phyloP scores from a whole-genome alignment of 805 yeast species.

The Saccharomycopsis babjevae region DNA sequence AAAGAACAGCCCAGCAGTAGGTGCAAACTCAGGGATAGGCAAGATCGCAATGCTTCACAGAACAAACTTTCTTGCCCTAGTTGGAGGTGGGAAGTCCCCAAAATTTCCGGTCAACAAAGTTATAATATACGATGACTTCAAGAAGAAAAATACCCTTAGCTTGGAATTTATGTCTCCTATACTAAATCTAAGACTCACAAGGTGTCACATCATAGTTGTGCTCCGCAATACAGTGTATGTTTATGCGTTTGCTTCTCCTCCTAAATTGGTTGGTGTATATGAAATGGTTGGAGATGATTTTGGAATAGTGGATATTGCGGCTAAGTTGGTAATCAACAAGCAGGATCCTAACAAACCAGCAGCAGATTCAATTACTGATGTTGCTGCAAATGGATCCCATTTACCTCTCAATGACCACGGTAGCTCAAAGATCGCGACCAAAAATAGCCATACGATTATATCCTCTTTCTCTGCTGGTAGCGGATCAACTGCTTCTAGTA shows the following conservation, averaged over 20 bases:
- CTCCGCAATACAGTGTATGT: conserved; percentile 57
- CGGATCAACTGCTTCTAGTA: background rate
- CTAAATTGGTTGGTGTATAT: conserved; percentile 50
- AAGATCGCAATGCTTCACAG: conserved; percentile 74
- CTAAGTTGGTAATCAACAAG: background rate
- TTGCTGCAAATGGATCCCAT: conserved; percentile 13
- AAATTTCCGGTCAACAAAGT: conserved; percentile 69
- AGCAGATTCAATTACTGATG: conserved; percentile 21
- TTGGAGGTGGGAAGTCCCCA: conserved; percentile 84
- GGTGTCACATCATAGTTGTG: conserved; percentile 67
- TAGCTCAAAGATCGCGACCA: background rate
- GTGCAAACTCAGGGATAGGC: conserved; percentile 48
- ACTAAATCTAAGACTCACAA: conserved; percentile 60
- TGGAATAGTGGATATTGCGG: conserved; percentile 52
- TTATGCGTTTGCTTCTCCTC: conserved; percentile 75
- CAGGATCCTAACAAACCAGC: background rate
- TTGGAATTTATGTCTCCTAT: conserved; percentile 73
- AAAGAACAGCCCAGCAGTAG: background rate
- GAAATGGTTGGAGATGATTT: conserved; percentile 55
- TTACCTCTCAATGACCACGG: background rate
- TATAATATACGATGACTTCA: conserved; percentile 86
- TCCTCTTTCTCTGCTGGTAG: background rate
- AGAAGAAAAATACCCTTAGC: conserved; percentile 58
- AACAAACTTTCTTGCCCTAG: conserved; percentile 80
- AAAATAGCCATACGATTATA: background rate